Evolutionary conservation across 192 early-diverging fungal species (phyloP).

Genomic region (Funneliformis mosseae): DNA sequence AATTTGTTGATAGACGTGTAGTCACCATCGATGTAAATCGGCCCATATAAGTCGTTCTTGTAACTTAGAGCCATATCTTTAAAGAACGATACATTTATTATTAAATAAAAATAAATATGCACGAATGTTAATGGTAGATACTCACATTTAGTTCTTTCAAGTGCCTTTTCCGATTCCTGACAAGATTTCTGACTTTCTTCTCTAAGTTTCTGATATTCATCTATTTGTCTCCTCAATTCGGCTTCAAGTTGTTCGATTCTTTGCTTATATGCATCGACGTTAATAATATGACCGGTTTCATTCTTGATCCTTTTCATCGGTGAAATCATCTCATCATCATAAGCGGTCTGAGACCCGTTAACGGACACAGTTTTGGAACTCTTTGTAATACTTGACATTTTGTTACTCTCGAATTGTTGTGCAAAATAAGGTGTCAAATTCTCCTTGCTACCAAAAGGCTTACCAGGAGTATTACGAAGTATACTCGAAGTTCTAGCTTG

Average conservation of each 20-base stretch:
- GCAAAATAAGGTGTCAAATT: not conserved
- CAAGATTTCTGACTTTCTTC: not conserved
- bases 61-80: conserved; percentile 2
- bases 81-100: not conserved
- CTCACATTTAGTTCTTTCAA: not conserved
- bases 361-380: not conserved
- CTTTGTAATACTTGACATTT: not conserved
- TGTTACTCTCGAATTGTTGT: not conserved
- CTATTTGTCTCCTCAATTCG: not conserved
- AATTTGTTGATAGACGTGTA: not conserved
- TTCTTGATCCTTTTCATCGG: not conserved
- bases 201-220: not conserved
- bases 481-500: not conserved
- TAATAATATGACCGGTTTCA: not conserved
- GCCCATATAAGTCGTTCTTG: conserved; percentile 9
- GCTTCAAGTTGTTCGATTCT: not conserved
- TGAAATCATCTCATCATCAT: not conserved
- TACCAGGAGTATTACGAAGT: not conserved
- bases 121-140: no score
- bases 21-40: not conserved
- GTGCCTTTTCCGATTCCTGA: not conserved
- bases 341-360: not conserved
- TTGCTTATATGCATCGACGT: not conserved
- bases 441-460: not conserved
- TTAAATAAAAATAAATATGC: not conserved